These are phyloP conservation scores for Meripilus lineatus DNA, from an alignment of 1,284 basidiomycete species.

Conservation along the genomic window DNA sequence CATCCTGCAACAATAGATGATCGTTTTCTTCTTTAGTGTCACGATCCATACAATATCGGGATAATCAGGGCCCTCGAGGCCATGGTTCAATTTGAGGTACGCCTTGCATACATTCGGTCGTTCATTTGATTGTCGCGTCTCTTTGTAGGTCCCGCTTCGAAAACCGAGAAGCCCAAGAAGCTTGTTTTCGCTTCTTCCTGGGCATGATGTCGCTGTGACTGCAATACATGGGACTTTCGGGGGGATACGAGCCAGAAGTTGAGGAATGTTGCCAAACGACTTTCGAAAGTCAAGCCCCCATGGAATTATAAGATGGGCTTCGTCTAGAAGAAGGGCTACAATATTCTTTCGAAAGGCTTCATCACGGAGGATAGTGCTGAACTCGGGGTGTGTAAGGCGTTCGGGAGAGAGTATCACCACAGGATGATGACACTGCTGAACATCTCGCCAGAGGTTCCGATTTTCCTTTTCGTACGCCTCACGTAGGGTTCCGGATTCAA, in stretches of 20 bases:
- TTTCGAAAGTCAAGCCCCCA: slow-evolving; percentile 24
- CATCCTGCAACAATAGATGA: slow-evolving; percentile 27
- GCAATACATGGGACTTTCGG: slow-evolving; percentile 16
- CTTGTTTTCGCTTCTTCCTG: background rate
- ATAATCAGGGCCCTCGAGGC: slow-evolving; percentile 16
- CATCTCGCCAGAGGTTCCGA: slow-evolving; percentile 2
- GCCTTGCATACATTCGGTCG: slow-evolving; percentile 23
- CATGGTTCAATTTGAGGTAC: slow-evolving; percentile 17
- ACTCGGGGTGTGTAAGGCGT: slow-evolving; percentile 12
- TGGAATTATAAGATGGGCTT: slow-evolving; percentile 22
- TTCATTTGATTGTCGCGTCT: slow-evolving; percentile 19
- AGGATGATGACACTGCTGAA: background rate
- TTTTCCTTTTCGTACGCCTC: background rate
- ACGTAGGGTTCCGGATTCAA: slow-evolving; percentile 1
- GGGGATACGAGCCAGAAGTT: slow-evolving; percentile 15
- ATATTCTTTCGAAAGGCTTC: slow-evolving; percentile 16
- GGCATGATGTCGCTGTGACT: slow-evolving; percentile 24
- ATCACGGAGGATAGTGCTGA: slow-evolving; percentile 14
- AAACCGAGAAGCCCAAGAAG: background rate
- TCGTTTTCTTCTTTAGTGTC: slow-evolving; percentile 13
- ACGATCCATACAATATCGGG: slow-evolving; percentile 27
- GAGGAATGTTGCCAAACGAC: slow-evolving; percentile 16
- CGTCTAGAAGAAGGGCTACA: slow-evolving; percentile 20
- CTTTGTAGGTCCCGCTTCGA: background rate
- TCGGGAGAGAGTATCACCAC: slow-evolving; percentile 12